Evolutionary conservation across 139 green algal genomes (phyloP), one percentile per base, ranked within the genome.

Genomic region (Micromonas pusilla): DNA sequence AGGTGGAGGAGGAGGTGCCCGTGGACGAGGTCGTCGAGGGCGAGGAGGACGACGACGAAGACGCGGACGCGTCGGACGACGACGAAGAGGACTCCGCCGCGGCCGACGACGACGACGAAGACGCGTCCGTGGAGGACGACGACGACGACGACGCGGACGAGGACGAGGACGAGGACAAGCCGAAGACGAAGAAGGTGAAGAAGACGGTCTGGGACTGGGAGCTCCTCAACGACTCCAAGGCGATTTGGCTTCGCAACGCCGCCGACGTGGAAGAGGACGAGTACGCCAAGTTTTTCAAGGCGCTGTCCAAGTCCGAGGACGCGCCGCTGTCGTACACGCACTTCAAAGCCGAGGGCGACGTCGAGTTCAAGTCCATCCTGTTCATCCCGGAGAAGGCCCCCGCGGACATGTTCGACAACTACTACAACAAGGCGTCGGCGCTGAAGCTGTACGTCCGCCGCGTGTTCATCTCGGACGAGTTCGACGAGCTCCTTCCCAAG

Each of bases 231-330:
- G 92, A 97, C 77, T 87, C 88, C 79, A 95, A 97, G 87, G 92
- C 95, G 26, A 90, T 99, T 76, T 99, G 95, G 95, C 86, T 99
- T 78, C 89, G 95, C 57, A 87, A 81, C 54, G 86, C 94, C 30
- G 86, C 80, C 33, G 92, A 99, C 20, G 88, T 99, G 2, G 85
- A 79, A 0, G 83, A 92, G 3, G 92, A 97, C 73, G 95, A 99
- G 86, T 98, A 99, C 76, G 53, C 88, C 68, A 94, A 95, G 79
- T 99, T 99, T 86, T 99, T 96, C 88, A 92, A 97, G 84, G 90
- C 90, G 1, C 63, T 98, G 4, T 81, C 85, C 73, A 97, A 97
- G 89, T 88, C 71, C 33, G 26, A 67, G 4, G 88, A 94, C 20
- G 81, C 89, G 19, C 91, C 90, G 19, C 71, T 97, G 64, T 70